Percentiles rank a stretch among this genome's conserved stretches.
phyloP scores from a whole-genome alignment of 306 rosid genomes.

The Luffa acutangula region DNA sequence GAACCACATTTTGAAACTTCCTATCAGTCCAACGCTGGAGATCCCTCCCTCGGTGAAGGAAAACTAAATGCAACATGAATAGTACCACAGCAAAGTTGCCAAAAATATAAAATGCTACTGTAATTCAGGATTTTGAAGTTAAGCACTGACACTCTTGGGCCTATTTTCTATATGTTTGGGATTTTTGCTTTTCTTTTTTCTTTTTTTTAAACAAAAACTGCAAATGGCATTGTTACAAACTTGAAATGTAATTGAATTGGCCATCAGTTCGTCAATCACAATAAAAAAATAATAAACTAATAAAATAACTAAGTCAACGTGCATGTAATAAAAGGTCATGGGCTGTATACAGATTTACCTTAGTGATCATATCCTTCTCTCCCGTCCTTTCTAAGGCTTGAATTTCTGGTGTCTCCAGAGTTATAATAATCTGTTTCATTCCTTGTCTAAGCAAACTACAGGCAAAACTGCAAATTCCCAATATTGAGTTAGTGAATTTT shows the following conservation, averaged over 20 bases:
- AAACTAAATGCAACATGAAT: not conserved
- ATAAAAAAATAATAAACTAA: not conserved
- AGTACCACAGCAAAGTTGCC: not conserved
- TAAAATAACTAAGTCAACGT: not conserved
- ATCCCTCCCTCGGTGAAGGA: not conserved
- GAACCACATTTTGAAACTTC: not conserved
- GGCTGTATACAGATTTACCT: conserved; percentile 31
- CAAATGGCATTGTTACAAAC: not conserved
- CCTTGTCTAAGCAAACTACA: conserved; percentile 98
- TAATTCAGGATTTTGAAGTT: not conserved
- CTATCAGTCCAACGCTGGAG: not conserved
- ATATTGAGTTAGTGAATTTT: conserved; percentile 26
- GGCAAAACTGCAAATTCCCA: conserved; percentile 56
- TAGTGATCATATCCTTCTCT: conserved; percentile 45
- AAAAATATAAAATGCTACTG: not conserved
- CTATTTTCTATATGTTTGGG: not conserved
- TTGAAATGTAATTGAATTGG: not conserved
- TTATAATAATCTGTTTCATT: conserved; percentile 82
- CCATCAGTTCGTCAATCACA: not conserved
- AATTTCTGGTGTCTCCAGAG: conserved; percentile 64
- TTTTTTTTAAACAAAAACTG: not conserved
- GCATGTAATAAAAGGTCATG: not conserved
- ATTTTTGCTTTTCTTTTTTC: not conserved
- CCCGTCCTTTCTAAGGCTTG: conserved; percentile 67
- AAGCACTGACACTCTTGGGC: not conserved